Conservation (phyloP, 75 land plant species). For the Cryptomeria japonica region DNA sequence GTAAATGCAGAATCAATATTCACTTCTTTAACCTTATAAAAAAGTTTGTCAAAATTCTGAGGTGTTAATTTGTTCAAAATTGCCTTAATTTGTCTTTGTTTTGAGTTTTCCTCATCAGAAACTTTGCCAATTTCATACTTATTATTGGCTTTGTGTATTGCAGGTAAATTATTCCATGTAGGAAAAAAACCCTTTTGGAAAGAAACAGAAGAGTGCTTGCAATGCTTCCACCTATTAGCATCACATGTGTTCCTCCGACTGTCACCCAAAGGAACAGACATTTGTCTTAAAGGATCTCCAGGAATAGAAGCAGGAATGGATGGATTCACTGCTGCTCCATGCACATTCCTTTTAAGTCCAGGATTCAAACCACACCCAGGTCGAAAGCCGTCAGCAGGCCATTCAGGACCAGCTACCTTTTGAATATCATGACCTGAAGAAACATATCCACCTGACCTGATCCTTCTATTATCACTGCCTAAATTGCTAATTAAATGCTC, state of each 20-base stretch:
- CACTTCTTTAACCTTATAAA: constrained; percentile 87
- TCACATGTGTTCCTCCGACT: constrained; percentile 48
- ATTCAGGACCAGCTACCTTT: constrained; percentile 29
- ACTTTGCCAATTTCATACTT: constrained; percentile 86
- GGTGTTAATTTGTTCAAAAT: constrained; percentile 97
- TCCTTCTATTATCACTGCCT: constrained; percentile 52
- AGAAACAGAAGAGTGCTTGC: constrained; percentile 65
- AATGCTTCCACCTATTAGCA: constrained; percentile 92
- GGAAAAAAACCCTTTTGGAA: constrained; percentile 77
- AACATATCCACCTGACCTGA: constrained; percentile 39
- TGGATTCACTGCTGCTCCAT: constrained; percentile 23
- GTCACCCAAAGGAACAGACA: constrained; percentile 37
- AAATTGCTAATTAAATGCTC: constrained; percentile 32
- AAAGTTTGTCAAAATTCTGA: constrained; percentile 95
- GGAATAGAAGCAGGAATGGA: background rate
- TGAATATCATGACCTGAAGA: constrained; percentile 29
- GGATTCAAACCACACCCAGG: constrained; percentile 64
- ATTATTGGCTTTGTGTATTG: constrained; percentile 88
- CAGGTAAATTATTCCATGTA: constrained; percentile 27
- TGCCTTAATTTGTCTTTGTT: constrained; percentile 88
- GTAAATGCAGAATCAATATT: constrained; percentile 81
- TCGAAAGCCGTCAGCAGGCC: constrained; percentile 37
- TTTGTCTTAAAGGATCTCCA: constrained; percentile 19
- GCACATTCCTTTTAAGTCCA: constrained; percentile 51
- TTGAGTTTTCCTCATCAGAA: constrained; percentile 81